Evolutionary conservation across 2,329 filamentous ascomycete species (phyloP).

Genomic region (Fusarium sp.): DNA sequence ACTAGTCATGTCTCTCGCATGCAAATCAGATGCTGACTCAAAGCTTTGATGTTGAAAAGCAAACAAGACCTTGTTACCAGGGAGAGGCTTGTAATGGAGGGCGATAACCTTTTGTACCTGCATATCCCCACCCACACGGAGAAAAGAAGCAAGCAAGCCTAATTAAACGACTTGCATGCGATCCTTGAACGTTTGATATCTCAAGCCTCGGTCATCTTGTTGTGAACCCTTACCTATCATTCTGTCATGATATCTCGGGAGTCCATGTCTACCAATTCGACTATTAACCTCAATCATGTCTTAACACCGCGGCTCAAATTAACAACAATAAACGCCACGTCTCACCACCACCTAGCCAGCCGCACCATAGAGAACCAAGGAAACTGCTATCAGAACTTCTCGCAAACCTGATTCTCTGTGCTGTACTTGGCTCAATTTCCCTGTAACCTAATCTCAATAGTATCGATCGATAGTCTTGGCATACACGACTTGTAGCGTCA

Average conservation of each 20-base stretch:
- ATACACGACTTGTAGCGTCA: not conserved
- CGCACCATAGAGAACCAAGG: not conserved
- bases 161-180: not conserved
- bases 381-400: not conserved
- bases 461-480: not conserved
- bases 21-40: not conserved
- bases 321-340: conserved; percentile 6
- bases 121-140: conserved; percentile 15
- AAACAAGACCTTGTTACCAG: not conserved
- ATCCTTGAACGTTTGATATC: conserved; percentile 1
- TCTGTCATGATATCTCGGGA: not conserved
- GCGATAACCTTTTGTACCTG: conserved; percentile 29
- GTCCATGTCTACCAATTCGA: not conserved
- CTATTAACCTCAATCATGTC: not conserved
- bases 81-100: not conserved
- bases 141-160: not conserved
- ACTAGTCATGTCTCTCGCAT: not conserved
- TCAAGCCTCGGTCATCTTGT: not conserved
- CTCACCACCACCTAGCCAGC: conserved; percentile 4
- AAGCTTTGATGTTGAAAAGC: not conserved
- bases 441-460: not conserved
- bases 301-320: not conserved
- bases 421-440: conserved; percentile 7
- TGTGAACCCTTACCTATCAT: not conserved
- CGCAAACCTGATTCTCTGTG: not conserved